Percentiles rank a stretch among this genome's conserved stretches.
Conservation (phyloP, 352 stramenopile species). For the Globisporangium acanthophoron region DNA sequence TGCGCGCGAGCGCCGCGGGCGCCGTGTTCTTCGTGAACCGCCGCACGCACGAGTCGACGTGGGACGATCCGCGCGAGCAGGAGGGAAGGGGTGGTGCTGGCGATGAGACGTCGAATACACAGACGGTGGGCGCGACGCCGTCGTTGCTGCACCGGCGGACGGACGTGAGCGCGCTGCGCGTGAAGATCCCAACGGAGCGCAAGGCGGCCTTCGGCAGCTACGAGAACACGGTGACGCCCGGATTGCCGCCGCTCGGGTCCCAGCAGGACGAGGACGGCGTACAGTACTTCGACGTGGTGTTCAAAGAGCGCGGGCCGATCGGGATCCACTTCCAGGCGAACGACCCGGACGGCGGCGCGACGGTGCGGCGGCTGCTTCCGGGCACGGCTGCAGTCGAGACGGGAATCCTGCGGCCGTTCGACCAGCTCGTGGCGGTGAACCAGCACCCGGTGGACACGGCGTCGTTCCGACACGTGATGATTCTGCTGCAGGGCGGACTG, state of each 20-base stretch:
- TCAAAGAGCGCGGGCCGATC: conserved; percentile 64
- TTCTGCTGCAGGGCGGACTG: conserved; percentile 70
- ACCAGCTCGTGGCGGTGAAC: conserved; percentile 77
- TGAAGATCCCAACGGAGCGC: conserved; percentile 8
- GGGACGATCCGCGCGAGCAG: conserved; percentile 54
- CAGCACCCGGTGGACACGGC: conserved; percentile 56
- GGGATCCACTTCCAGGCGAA: conserved; percentile 84
- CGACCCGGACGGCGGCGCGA: conserved; percentile 54
- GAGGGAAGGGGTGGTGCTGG: background rate
- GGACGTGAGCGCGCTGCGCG: background rate
- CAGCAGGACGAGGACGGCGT: conserved; percentile 4
- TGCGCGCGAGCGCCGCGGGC: conserved; percentile 63
- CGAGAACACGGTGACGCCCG: conserved; percentile 8
- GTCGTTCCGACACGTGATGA: conserved; percentile 77
- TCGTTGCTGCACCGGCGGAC: background rate
- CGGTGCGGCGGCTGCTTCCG: conserved; percentile 47
- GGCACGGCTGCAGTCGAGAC: conserved; percentile 51
- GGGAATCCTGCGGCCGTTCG: conserved; percentile 45
- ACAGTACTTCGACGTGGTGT: conserved; percentile 59
- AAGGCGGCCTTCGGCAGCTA: conserved; percentile 3
- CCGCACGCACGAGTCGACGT: conserved; percentile 68
- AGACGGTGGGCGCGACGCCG: conserved; percentile 2
- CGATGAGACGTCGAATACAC: too few species aligned
- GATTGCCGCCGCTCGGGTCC: background rate
- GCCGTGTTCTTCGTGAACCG: conserved; percentile 79